Conservation (phyloP, 495 filamentous ascomycete species). For the Thozetella sp. region DNA sequence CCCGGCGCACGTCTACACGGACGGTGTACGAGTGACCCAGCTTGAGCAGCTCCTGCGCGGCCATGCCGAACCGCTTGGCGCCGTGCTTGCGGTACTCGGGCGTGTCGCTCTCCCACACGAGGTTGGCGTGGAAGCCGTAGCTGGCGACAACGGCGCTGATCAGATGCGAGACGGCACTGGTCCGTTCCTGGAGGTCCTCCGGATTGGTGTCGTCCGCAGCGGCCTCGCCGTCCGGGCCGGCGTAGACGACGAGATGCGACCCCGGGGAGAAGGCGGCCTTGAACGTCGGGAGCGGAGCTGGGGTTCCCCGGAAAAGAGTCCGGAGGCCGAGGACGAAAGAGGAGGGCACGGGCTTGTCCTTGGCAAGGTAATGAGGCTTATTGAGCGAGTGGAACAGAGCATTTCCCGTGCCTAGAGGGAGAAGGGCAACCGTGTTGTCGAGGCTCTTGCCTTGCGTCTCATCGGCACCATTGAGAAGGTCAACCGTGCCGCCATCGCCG, state of each 20-base stretch:
- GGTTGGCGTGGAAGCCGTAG: constrained; percentile 83
- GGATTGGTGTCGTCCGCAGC: neutral
- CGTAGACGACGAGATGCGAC: constrained; percentile 53
- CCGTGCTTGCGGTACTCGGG: constrained; percentile 74
- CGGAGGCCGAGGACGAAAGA: constrained; percentile 51
- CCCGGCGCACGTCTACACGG: constrained; percentile 38
- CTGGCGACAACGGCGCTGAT: constrained; percentile 82
- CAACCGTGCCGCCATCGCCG: constrained; percentile 83
- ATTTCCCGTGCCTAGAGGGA: constrained; percentile 88
- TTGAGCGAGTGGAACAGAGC: constrained; percentile 76
- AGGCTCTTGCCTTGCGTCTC: neutral
- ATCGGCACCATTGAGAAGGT: constrained; percentile 67
- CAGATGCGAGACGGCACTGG: constrained; percentile 33
- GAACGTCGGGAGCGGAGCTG: constrained; percentile 55
- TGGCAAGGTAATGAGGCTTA: constrained; percentile 23
- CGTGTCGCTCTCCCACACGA: constrained; percentile 89
- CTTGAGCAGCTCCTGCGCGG: constrained; percentile 71
- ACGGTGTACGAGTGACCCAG: constrained; percentile 71
- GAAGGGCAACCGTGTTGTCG: constrained; percentile 51
- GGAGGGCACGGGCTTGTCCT: constrained; percentile 14
- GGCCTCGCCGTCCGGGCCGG: constrained; percentile 23
- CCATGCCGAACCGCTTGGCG: constrained; percentile 77
- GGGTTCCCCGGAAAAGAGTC: constrained; percentile 56
- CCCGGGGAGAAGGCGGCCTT: constrained; percentile 67
- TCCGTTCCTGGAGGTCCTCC: constrained; percentile 12